These are phyloP conservation scores for Opeltia flavorubescens DNA, from an alignment of 495 filamentous ascomycete species.

Conservation along the genomic window DNA sequence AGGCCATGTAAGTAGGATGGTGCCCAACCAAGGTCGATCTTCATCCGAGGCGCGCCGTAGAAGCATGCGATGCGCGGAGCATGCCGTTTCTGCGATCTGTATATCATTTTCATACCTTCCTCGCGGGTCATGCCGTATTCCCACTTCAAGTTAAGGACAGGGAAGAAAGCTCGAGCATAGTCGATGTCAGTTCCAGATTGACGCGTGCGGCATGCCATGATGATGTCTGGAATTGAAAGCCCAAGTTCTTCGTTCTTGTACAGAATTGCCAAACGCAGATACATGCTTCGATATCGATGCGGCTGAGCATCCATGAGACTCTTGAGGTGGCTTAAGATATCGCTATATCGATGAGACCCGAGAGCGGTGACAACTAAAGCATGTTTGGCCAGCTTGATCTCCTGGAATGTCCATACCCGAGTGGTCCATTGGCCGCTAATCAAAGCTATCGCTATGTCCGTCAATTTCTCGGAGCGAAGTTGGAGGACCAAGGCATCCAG, in stretches of 20 bases:
- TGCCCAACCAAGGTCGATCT: slow-evolving; percentile 4
- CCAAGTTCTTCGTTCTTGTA: background rate
- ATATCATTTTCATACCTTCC: slow-evolving; percentile 6
- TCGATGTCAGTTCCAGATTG: slow-evolving; percentile 4
- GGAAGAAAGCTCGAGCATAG: slow-evolving; percentile 8
- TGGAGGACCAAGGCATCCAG: slow-evolving; percentile 6
- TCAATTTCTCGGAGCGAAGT: background rate
- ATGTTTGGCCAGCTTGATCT: slow-evolving; percentile 4
- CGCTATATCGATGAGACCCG: background rate
- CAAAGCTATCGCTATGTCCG: slow-evolving; percentile 2
- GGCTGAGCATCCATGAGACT: background rate
- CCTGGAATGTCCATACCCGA: slow-evolving; percentile 7
- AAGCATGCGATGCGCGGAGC: background rate
- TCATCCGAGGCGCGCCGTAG: slow-evolving; percentile 1
- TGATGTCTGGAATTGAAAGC: background rate
- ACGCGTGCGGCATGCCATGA: background rate
- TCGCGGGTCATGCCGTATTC: slow-evolving; percentile 4
- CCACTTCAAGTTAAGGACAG: slow-evolving; percentile 6
- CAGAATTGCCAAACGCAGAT: background rate
- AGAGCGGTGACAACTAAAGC: background rate
- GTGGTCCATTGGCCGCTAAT: slow-evolving; percentile 4
- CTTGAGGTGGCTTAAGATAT: background rate
- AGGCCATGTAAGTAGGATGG: slow-evolving; percentile 2
- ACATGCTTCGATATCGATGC: background rate
- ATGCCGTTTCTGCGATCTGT: background rate